Percentiles rank a stretch among this genome's conserved stretches.
phyloP scores from a whole-genome alignment of 371 early-diverging fungal species.

The Apophysomyces elegans region DNA sequence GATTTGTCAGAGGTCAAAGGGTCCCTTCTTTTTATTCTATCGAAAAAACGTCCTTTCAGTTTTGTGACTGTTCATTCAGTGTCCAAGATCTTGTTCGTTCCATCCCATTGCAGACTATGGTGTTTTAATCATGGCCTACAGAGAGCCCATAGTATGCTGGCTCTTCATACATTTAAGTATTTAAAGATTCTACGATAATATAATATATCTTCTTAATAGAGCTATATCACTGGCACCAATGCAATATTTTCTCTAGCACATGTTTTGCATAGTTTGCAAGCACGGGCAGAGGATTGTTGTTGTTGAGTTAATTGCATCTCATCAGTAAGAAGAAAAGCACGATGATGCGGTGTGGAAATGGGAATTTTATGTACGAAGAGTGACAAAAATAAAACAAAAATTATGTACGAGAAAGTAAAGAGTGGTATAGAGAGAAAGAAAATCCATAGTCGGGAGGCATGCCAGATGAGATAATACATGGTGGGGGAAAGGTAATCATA shows the following conservation, averaged over 20 bases:
- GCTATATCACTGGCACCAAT: too few relatives aligned
- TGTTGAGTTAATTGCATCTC: neutral
- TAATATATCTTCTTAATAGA: too few relatives aligned
- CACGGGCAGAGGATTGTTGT: too few relatives aligned
- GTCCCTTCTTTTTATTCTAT: neutral
- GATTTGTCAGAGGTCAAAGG: neutral
- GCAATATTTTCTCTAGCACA: too few relatives aligned
- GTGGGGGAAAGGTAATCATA: constrained; percentile 5
- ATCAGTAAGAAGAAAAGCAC: neutral
- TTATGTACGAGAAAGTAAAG: constrained; percentile 3
- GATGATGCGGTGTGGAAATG: neutral
- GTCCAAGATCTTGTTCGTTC: too few relatives aligned
- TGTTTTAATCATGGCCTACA: too few relatives aligned
- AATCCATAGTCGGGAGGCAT: neutral
- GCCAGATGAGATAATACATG: constrained; percentile 12
- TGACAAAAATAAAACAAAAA: neutral
- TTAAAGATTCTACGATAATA: too few relatives aligned
- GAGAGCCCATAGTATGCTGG: too few relatives aligned
- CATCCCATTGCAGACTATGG: too few relatives aligned
- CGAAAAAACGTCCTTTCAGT: neutral
- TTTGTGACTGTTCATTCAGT: neutral
- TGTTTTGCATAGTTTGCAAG: too few relatives aligned
- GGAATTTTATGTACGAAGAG: constrained; percentile 2
- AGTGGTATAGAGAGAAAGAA: constrained; percentile 4
- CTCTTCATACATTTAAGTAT: too few relatives aligned